phyloP scores from a whole-genome alignment of 768 basidiomycete genomes.

The Suillus placidus region DNA sequence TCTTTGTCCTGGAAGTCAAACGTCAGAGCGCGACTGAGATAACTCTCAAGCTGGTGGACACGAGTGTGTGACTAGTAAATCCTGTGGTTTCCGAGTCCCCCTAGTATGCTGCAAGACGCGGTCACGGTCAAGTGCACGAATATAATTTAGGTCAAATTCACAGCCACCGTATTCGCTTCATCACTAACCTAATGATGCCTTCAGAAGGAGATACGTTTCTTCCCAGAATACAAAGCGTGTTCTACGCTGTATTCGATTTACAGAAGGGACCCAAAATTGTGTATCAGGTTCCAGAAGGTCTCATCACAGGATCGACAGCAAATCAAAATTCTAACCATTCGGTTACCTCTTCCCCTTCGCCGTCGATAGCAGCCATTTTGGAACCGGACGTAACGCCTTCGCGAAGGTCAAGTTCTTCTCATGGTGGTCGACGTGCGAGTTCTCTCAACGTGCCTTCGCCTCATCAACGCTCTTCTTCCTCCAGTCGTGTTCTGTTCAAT shows the following conservation, averaged over 20 bases:
- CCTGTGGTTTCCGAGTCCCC: background rate
- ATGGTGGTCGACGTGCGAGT: slow-evolving; percentile 45
- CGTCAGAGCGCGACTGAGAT: background rate
- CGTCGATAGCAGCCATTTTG: slow-evolving; percentile 29
- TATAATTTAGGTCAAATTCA: background rate
- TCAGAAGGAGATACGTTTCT: slow-evolving; percentile 69
- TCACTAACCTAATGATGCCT: slow-evolving; percentile 33
- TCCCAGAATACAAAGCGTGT: slow-evolving; percentile 81
- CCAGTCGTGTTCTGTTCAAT: slow-evolving; percentile 69
- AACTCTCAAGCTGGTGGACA: background rate
- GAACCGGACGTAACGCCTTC: slow-evolving; percentile 43
- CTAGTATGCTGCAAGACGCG: background rate
- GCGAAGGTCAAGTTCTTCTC: slow-evolving; percentile 56
- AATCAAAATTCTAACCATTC: slow-evolving; percentile 33
- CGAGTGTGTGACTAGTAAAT: background rate
- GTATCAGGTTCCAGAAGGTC: slow-evolving; percentile 92
- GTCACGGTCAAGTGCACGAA: background rate
- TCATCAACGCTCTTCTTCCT: slow-evolving; percentile 51
- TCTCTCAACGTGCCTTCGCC: slow-evolving; percentile 48
- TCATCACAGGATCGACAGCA: slow-evolving; percentile 57
- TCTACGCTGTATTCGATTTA: slow-evolving; percentile 92
- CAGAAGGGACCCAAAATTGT: slow-evolving; percentile 85
- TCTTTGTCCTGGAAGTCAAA: background rate
- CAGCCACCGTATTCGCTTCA: slow-evolving; percentile 5
- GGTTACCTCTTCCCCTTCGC: slow-evolving; percentile 37